Conservation (phyloP, 2,329 filamentous ascomycete genomes). For the Xenosphaeropsis pyriputrescens region DNA sequence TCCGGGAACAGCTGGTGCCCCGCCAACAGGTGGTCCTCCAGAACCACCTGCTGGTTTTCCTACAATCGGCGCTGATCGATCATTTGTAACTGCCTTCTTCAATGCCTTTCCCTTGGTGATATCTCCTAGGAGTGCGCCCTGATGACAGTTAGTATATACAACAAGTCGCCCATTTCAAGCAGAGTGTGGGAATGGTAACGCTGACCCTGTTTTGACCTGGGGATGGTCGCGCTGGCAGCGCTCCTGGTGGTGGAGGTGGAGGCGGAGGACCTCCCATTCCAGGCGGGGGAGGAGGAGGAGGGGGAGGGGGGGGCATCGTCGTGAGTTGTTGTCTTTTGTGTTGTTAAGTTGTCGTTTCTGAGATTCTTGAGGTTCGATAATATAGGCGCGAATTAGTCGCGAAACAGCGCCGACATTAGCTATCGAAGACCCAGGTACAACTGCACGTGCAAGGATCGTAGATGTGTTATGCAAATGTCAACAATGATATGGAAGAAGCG, state of each 20-base stretch:
- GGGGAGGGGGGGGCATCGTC: conserved; percentile 46
- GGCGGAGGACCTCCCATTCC: conserved; percentile 42
- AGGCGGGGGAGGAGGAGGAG: conserved; percentile 42
- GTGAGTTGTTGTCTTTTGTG: too few species aligned
- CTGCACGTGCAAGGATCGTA: too few species aligned
- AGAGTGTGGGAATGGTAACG: neutral
- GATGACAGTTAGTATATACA: conserved; percentile 9
- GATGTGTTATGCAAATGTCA: too few species aligned
- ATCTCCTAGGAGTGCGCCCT: conserved; percentile 80
- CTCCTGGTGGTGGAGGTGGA: conserved; percentile 50
- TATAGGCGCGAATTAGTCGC: too few species aligned
- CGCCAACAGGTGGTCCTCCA: conserved; percentile 48
- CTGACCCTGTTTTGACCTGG: conserved; percentile 43
- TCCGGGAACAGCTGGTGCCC: conserved; percentile 70
- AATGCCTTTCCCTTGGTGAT: conserved; percentile 69
- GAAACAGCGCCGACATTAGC: too few species aligned
- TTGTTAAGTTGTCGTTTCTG: too few species aligned
- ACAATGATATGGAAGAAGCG: too few species aligned
- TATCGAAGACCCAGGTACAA: too few species aligned
- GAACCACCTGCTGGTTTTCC: conserved; percentile 37
- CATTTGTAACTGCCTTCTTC: conserved; percentile 82
- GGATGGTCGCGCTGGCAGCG: conserved; percentile 41
- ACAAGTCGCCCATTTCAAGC: too few species aligned
- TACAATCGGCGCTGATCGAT: conserved; percentile 71
- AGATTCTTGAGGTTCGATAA: too few species aligned